Percentiles rank a stretch among this genome's conserved stretches.
phyloP scores from a whole-genome alignment of 306 rosid species.

The Malus fusca region DNA sequence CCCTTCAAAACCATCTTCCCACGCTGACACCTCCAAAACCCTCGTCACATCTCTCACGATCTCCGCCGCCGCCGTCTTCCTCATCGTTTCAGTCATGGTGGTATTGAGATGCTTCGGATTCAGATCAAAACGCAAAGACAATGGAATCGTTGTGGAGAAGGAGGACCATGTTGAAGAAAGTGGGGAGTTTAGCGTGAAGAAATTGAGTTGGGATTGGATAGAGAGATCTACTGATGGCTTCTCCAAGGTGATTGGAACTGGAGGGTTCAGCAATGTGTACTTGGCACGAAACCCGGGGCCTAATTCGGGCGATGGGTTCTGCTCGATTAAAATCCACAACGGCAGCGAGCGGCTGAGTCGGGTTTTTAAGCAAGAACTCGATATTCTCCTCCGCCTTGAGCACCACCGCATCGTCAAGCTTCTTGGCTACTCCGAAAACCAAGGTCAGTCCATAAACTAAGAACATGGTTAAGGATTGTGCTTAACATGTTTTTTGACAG shows the following conservation, averaged over 20 bases:
- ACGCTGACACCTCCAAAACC: neutral
- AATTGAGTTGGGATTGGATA: conserved; percentile 36
- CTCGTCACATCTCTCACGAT: neutral
- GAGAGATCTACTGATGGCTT: conserved; percentile 23
- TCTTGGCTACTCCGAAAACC: conserved; percentile 31
- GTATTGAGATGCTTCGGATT: conserved; percentile 15
- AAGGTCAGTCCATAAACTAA: conserved; percentile 14
- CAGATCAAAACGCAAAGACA: conserved; percentile 2
- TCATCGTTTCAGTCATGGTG: conserved; percentile 13
- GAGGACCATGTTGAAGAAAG: neutral
- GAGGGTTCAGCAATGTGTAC: conserved; percentile 45
- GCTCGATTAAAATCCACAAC: conserved; percentile 31
- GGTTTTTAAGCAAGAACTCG: conserved; percentile 37
- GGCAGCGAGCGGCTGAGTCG: conserved; percentile 29
- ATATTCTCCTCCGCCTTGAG: conserved; percentile 28
- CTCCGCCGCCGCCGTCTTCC: neutral
- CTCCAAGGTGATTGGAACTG: conserved; percentile 34
- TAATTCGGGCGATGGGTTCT: neutral
- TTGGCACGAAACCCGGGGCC: conserved; percentile 8
- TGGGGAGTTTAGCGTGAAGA: neutral
- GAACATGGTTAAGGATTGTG: neutral
- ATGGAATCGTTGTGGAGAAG: neutral
- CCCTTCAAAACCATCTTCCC: neutral
- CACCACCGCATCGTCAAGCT: conserved; percentile 30
- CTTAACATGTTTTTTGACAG: neutral